Evolutionary conservation across 148 eudicot species (phyloP), one percentile per base, ranked within the genome.

Genomic region (Cornus florida): DNA sequence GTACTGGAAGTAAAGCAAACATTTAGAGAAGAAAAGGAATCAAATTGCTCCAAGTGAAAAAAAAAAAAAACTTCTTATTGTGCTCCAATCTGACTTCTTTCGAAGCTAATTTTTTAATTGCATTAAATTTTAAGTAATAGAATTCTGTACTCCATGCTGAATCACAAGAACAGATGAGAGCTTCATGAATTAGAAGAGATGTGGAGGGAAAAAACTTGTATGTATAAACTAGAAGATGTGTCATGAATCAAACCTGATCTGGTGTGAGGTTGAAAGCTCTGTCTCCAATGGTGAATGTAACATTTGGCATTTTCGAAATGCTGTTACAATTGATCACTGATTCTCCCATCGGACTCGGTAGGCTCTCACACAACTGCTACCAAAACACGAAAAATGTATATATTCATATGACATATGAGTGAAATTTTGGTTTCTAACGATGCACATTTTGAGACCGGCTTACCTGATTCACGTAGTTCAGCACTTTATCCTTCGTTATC

Each of bases 311-410:
- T 71, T n/a, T 46, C 2, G 91, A 80, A 64, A 95, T 43, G 76
- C 71, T 73, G 41, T 86, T 83, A 79, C 98, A 95, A 74, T 93
- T 91, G 4, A 95, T 78, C 35, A 86, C 74, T 13, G 97, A 88
- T 76, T 93, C 93, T 77, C 91, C 94, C 78, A 84, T 86, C 23
- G 97, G 98, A 84, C 94, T 93, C 67, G 98, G 98, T 66, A 95
- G 38, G 79, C 85, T 90, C 35, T 91, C 89, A 76, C 98, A 95
- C 50, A 95, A 96, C 98, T 95, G 84, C 73, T 53, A 53, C 48
- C 48, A 43, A 75, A 48, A 71, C 57, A 68, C 28, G 9, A 14
- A 53, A 3, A 53, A 53, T 53, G 59, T 53, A 16, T 53, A 41
- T 62, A 62, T 17, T 2, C 9, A 23, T 24, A 48, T 20, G 10